Base-by-base conservation (phyloP, 176 grass and related monocot species). In the Oropetium thomaeum region DNA sequence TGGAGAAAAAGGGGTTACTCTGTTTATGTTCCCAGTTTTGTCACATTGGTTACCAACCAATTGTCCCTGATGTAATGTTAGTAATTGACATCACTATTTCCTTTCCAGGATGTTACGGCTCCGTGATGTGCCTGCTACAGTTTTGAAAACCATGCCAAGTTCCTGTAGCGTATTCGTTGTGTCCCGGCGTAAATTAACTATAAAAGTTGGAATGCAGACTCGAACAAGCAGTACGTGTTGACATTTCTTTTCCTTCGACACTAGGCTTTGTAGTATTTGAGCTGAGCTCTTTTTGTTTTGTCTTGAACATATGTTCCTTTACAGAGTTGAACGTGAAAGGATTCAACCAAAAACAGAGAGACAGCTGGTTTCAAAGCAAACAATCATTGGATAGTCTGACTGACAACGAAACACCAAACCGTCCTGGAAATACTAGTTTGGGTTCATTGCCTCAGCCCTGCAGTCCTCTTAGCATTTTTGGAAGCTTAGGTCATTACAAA, bases 121-220 rank as follows among this genome's bases (percentile, higher is more conserved):
- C 27, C 72, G 38, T 69, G 87, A 99, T 79, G 76, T 92, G 64
- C 75, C 89, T 58, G 47, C 62, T 68, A 64, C 51, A 58, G 58
- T 90, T 20, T 60, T 95, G 81, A 85, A 87, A 87, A 65, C 67
- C 58, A 81, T 83, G 32, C 86, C 89, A 42, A 79, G 52, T 84
- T 83, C 66, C 51, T 95, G 91, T 82, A 92, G 88, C 77, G 72
- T 99, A 84, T 88, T 92, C 75, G 60, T 86, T 31, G 96, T 99
- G 68, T 92, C 91, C 37, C 66, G 79, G 25, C 47, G n/a, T 29
- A 82, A 48, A 54, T 72, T 99, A 43, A 62, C 68, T 43, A 86
- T 99, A 64, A 99, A 92, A 71, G 53, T 90, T 77, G 44, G 79
- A 60, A 79, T 84, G 72, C 86, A 62, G 73, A 8, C 72, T 79